These are phyloP conservation scores for Thalassia testudinum DNA, from an alignment of 116 monocot genomes.

Conservation along the genomic window DNA sequence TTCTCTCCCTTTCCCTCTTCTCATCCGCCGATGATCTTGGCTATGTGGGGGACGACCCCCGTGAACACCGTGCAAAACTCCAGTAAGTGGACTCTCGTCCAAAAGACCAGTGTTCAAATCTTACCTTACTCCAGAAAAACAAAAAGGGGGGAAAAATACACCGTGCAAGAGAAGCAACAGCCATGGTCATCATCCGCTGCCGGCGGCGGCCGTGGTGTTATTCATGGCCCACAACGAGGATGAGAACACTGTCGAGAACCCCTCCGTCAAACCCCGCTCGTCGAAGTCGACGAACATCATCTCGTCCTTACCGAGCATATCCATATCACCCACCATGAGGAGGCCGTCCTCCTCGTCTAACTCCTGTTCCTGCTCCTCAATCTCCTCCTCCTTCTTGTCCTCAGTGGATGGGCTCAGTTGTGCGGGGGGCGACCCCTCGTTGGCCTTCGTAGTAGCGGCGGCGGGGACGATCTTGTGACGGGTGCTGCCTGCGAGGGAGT, in stretches of 20 bases:
- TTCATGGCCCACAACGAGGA: neutral
- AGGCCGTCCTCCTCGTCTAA: conserved; percentile 23
- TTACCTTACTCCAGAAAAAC: too few relatives aligned
- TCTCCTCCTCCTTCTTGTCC: conserved; percentile 5
- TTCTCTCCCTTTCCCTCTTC: conserved; percentile 11
- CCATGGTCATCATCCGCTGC: neutral
- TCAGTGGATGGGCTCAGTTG: neutral
- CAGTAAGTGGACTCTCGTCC: too few relatives aligned
- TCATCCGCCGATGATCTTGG: neutral
- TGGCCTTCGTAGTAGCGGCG: neutral
- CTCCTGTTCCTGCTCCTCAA: conserved; percentile 10
- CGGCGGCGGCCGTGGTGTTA: neutral
- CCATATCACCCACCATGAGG: conserved; percentile 33
- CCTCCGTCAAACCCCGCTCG: neutral
- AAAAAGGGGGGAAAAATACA: too few relatives aligned
- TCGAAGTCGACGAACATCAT: conserved; percentile 12
- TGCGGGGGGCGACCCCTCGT: neutral
- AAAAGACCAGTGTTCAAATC: too few relatives aligned
- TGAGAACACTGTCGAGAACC: conserved; percentile 1
- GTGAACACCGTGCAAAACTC: too few relatives aligned
- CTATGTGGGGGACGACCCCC: too few relatives aligned
- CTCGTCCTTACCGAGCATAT: conserved; percentile 17
- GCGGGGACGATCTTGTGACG: conserved; percentile 29
- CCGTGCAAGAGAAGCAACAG: too few relatives aligned
- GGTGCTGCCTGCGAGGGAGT: conserved; percentile 65